phyloP scores from a whole-genome alignment of 371 early-diverging fungal genomes.

The Rhizopus delemar region DNA sequence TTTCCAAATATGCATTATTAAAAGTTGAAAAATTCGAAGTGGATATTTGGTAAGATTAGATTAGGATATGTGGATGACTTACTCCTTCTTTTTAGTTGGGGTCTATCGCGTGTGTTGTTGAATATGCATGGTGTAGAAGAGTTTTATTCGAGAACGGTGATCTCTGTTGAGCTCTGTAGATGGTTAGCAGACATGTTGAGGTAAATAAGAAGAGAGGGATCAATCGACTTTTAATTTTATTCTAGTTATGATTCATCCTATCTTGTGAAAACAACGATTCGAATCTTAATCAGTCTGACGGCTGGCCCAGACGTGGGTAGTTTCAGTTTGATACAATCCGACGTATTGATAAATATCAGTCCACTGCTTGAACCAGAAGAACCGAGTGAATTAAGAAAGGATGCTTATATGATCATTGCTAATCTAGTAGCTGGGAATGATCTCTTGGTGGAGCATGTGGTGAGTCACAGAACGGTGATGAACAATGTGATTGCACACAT shows the following conservation, averaged over 20 bases:
- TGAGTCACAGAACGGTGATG: constrained; percentile 43
- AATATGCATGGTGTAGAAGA: constrained; percentile 53
- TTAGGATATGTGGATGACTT: too few species aligned
- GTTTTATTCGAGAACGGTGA: constrained; percentile 25
- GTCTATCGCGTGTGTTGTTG: constrained; percentile 56
- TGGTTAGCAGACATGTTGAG: constrained; percentile 29
- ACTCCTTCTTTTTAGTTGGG: constrained; percentile 44
- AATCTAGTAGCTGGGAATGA: constrained; percentile 58
- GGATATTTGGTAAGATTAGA: constrained; percentile 51
- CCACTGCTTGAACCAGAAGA: constrained; percentile 24
- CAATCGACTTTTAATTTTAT: background rate
- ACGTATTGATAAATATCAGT: constrained; percentile 26
- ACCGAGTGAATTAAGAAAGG: constrained; percentile 39
- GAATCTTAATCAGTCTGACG: constrained; percentile 57
- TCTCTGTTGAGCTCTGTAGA: constrained; percentile 26
- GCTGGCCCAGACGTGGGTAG: constrained; percentile 54
- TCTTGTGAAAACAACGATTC: constrained; percentile 30
- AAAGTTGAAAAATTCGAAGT: constrained; percentile 51
- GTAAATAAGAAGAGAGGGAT: constrained; percentile 17
- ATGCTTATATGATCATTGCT: constrained; percentile 54
- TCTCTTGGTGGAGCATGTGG: constrained; percentile 41
- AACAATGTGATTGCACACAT: constrained; percentile 36
- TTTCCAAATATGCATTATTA: constrained; percentile 47
- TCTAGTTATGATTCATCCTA: constrained; percentile 12
- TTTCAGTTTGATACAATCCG: constrained; percentile 39